Evolutionary conservation across 371 early-diverging fungal species (phyloP).

Genomic region (Apophysomyces variabilis): DNA sequence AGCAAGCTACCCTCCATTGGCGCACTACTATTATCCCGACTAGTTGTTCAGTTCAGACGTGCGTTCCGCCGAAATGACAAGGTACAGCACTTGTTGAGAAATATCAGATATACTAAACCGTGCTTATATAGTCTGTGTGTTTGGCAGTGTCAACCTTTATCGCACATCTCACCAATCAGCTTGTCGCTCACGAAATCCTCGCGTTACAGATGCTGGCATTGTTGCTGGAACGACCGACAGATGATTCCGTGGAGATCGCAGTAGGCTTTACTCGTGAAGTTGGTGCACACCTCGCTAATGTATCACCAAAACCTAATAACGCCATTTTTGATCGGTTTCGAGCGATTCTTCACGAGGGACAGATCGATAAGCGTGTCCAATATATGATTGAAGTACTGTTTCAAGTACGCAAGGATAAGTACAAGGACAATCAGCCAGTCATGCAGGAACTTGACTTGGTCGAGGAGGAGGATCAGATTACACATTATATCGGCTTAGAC

Average conservation of each 20-base stretch:
- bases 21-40: slow-evolving; percentile 83
- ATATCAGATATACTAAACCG: background rate
- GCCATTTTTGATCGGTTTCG: slow-evolving; percentile 95
- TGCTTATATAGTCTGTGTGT: slow-evolving; percentile 60
- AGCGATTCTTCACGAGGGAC: slow-evolving; percentile 91
- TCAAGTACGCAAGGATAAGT: slow-evolving; percentile 94
- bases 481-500: slow-evolving; percentile 87
- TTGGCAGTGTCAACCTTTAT: slow-evolving; percentile 86
- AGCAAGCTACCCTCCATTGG: slow-evolving; percentile 93
- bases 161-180: slow-evolving; percentile 94
- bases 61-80: slow-evolving; percentile 94
- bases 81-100: slow-evolving; percentile 31
- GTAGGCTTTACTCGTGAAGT: slow-evolving; percentile 95
- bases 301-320: slow-evolving; percentile 79
- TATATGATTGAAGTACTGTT: slow-evolving; percentile 98
- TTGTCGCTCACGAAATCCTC: slow-evolving; percentile 88
- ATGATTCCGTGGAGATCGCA: slow-evolving; percentile 97
- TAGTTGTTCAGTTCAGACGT: slow-evolving; percentile 90
- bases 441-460: slow-evolving; percentile 90
- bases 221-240: slow-evolving; percentile 91
- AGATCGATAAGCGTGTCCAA: slow-evolving; percentile 93
- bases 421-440: slow-evolving; percentile 82
- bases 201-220: slow-evolving; percentile 88
- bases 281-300: slow-evolving; percentile 84
- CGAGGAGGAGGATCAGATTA: slow-evolving; percentile 95